Conservation (phyloP, 352 stramenopile species). For the Phytophthora idaei region DNA sequence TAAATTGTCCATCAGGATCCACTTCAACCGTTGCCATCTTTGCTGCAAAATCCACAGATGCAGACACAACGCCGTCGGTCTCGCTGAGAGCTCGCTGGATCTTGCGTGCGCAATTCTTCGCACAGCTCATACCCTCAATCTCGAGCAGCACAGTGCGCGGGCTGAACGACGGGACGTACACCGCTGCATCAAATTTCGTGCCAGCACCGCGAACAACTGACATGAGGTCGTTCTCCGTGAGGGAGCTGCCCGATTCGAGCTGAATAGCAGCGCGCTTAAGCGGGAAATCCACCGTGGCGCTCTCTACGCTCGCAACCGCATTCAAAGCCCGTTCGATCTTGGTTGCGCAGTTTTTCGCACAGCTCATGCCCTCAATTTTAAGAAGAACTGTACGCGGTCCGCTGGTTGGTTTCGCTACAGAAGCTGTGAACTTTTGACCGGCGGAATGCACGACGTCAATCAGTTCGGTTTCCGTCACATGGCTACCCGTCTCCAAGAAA, state of each 20-base stretch:
- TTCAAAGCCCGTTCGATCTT: slow-evolving; percentile 74
- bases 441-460: slow-evolving; percentile 65
- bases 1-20: slow-evolving; percentile 61
- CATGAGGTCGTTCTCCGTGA: slow-evolving; percentile 69
- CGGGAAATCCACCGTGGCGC: slow-evolving; percentile 68
- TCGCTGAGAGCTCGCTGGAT: slow-evolving; percentile 66
- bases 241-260: slow-evolving; percentile 49
- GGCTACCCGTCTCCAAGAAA: slow-evolving; percentile 74
- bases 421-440: slow-evolving; percentile 69
- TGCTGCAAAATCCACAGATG: slow-evolving; percentile 68
- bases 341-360: slow-evolving; percentile 76
- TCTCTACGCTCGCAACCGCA: slow-evolving; percentile 54
- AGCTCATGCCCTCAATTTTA: slow-evolving; percentile 78
- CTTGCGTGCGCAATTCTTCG: slow-evolving; percentile 73
- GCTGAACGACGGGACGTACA: slow-evolving; percentile 37
- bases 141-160: slow-evolving; percentile 55
- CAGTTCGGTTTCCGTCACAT: slow-evolving; percentile 65
- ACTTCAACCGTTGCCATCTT: slow-evolving; percentile 70
- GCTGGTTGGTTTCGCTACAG: slow-evolving; percentile 41
- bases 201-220: slow-evolving; percentile 49
- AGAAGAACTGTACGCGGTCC: slow-evolving; percentile 61
- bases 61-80: slow-evolving; percentile 64
- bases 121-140: slow-evolving; percentile 72
- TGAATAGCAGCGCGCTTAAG: slow-evolving; percentile 66
- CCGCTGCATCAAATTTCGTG: slow-evolving; percentile 70